Conservation (phyloP, 2,329 filamentous ascomycete genomes). For the Phialophora chinensis region DNA sequence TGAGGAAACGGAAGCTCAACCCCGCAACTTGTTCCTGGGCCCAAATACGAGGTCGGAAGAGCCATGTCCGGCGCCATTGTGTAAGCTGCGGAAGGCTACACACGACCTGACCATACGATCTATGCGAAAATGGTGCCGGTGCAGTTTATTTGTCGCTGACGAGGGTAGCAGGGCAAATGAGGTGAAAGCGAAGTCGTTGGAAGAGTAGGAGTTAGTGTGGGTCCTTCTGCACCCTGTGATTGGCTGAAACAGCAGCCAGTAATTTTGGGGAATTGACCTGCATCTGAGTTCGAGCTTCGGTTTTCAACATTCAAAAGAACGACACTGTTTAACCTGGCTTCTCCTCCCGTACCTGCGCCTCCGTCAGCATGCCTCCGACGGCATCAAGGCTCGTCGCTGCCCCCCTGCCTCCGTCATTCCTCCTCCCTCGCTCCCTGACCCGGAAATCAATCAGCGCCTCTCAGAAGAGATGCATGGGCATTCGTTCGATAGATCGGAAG, state of each 20-base stretch:
- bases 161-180: neutral
- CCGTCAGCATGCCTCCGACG: conserved; percentile 34
- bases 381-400: conserved; percentile 30
- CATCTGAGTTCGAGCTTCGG: neutral
- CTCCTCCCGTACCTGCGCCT: conserved; percentile 4
- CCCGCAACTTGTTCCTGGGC: conserved; percentile 12
- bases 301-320: neutral
- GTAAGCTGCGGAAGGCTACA: neutral
- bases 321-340: neutral
- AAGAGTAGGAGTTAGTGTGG: neutral
- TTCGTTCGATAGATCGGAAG: conserved; percentile 61
- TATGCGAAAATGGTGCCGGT: neutral
- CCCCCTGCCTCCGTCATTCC: conserved; percentile 38
- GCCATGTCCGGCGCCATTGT: neutral
- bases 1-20: conserved; percentile 10
- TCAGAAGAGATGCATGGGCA: conserved; percentile 53
- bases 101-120: neutral
- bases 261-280: neutral
- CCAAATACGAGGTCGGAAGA: conserved; percentile 11
- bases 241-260: neutral
- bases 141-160: neutral
- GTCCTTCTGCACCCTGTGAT: neutral
- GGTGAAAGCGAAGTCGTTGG: neutral
- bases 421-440: conserved; percentile 40
- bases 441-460: conserved; percentile 29